Evolutionary conservation across 2,329 filamentous ascomycete genomes (phyloP).

Genomic region (Paradendryphiella salina): DNA sequence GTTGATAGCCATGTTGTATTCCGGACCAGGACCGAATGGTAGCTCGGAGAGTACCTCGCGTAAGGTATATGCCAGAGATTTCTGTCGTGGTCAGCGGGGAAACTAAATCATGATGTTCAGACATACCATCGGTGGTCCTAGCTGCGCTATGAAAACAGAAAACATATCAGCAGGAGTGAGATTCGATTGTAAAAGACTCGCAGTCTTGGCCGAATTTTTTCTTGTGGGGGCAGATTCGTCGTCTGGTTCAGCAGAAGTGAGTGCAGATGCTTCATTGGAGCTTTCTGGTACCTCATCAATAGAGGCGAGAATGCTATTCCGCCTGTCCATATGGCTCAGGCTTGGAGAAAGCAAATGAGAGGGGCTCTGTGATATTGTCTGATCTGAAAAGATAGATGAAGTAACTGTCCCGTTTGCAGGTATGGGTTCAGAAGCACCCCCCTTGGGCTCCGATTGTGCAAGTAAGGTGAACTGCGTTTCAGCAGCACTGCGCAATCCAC

Average conservation of each 20-base stretch:
- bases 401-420: conserved; percentile 26
- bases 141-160: conserved; percentile 80
- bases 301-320: conserved; percentile 47
- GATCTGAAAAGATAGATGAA: conserved; percentile 33
- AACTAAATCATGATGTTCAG: not conserved
- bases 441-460: conserved; percentile 58
- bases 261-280: conserved; percentile 35
- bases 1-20: conserved; percentile 73
- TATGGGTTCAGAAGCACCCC: conserved; percentile 16
- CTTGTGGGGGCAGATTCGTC: conserved; percentile 28
- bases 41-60: conserved; percentile 86
- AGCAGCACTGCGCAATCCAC: conserved; percentile 86
- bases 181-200: conserved; percentile 34
- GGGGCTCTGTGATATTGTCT: conserved; percentile 28
- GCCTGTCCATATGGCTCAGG: conserved; percentile 37
- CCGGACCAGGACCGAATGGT: conserved; percentile 72
- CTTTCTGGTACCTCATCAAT: conserved; percentile 49
- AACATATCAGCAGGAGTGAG: conserved; percentile 80
- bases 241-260: conserved; percentile 35
- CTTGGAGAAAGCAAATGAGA: conserved; percentile 34
- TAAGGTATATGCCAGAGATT: conserved; percentile 89
- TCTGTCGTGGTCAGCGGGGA: conserved; percentile 51
- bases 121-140: conserved; percentile 82
- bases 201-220: conserved; percentile 24
- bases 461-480: conserved; percentile 85